These are phyloP conservation scores for Xylariaceae sp. DNA, from an alignment of 2,329 filamentous ascomycete species.

Conservation along the genomic window DNA sequence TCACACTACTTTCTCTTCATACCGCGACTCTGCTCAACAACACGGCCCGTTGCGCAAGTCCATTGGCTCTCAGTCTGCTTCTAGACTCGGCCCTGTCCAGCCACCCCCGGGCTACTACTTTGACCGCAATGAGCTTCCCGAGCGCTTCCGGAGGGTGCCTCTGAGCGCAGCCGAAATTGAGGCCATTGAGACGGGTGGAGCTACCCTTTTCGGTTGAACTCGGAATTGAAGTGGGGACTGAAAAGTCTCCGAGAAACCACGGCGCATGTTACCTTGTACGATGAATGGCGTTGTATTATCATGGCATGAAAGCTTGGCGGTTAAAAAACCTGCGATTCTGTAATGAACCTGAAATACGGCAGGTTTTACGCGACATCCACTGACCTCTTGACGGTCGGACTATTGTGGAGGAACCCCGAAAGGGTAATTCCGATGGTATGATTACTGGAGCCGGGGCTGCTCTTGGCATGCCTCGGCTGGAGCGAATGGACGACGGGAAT, in stretches of 20 bases:
- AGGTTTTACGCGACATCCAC: conserved; percentile 2
- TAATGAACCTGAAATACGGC: conserved; percentile 3
- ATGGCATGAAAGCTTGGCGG: conserved; percentile 9
- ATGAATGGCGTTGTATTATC: conserved; percentile 18
- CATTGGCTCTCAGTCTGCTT: conserved; percentile 51
- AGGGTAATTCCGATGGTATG: conserved; percentile 2
- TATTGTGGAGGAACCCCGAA: conserved; percentile 1
- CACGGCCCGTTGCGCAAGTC: conserved; percentile 66
- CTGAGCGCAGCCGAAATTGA: conserved; percentile 85
- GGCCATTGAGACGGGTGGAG: conserved; percentile 89
- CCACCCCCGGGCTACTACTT: conserved; percentile 73
- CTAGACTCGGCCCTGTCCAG: conserved; percentile 65
- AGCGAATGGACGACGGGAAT: not conserved
- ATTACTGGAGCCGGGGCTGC: not conserved
- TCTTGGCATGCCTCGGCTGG: not conserved
- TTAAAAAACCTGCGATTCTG: conserved; percentile 2
- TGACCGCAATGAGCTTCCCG: conserved; percentile 81
- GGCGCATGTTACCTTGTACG: conserved; percentile 14
- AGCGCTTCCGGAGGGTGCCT: conserved; percentile 69
- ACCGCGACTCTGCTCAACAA: conserved; percentile 72
- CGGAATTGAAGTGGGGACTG: not conserved
- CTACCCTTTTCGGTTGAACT: conserved; percentile 48
- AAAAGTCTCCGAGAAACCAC: conserved; percentile 4
- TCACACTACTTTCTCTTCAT: conserved; percentile 64
- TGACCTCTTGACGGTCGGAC: not conserved